Evolutionary conservation across 192 early-diverging fungal genomes (phyloP), one percentile per base, ranked within the genome.

Genomic region (Gaertneriomyces semiglobifer): DNA sequence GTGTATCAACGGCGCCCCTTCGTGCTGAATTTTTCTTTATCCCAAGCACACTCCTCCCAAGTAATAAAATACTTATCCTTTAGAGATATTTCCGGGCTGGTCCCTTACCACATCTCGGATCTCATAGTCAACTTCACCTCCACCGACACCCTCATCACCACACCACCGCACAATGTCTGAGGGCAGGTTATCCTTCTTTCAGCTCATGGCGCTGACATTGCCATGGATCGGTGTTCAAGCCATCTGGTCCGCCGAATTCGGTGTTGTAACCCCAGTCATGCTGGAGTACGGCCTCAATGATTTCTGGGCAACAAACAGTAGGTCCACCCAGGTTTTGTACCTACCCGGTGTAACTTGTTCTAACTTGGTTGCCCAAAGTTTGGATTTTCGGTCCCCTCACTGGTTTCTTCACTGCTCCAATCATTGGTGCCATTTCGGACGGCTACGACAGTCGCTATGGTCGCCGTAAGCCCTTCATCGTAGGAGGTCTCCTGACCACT

Each of bases 181-280:
- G 12, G 20, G 12, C 14, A 14, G 55, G 16, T 0, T 57, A 38
- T 57, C 55, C 16, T 25, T 57, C 12, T 38, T 57, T 12, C 55
- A 57, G 55, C 55, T 57, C 6, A 39, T 39, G 55, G 19, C 38
- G 8, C 39, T 57, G 38, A 57, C 55, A 4, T 14, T 57, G 55
- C 55, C 55, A 16, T 57, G 55, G 55, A 38, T 57, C 38, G 55
- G 55, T 33, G 55, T 57, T 8, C 55, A 57, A 8, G 55, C 55
- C 55, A 57, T 57, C 55, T 57, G 55, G 55, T 57, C 55, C 38
- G 39, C 55, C 16, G 55, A 57, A 39, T 57, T 57, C 33, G 38
- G 55, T 5, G n/a, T 57, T 39, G 39, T 57, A 16, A 57, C 55
- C 5, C 55, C 55, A 5, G 55, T 57, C 33, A 57, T 57, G 55